Percentiles rank a stretch among this genome's conserved stretches.
phyloP scores from a whole-genome alignment of 2,329 filamentous ascomycete genomes.

The Trichoderma semiorbis region DNA sequence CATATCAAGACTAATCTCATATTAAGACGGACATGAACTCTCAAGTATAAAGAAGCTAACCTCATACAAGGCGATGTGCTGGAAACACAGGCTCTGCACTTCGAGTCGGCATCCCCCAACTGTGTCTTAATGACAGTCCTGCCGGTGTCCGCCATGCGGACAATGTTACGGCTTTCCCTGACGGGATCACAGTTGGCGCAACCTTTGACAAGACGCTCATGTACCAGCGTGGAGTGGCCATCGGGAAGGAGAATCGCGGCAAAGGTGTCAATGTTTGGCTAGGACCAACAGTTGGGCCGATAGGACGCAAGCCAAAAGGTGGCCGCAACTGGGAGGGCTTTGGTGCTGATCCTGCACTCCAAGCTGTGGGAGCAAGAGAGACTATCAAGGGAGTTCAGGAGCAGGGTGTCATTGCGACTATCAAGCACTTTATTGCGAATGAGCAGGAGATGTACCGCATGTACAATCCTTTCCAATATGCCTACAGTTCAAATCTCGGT shows the following conservation, averaged over 20 bases:
- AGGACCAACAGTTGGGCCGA: constrained; percentile 66
- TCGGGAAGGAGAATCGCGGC: constrained; percentile 68
- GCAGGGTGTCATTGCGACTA: constrained; percentile 54
- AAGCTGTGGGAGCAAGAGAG: constrained; percentile 72
- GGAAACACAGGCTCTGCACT: constrained; percentile 72
- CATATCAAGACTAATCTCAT: neutral
- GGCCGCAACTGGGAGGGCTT: constrained; percentile 77
- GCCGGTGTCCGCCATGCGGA: constrained; percentile 70
- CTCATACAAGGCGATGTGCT: constrained; percentile 55
- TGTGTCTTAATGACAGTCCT: constrained; percentile 70
- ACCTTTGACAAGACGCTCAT: constrained; percentile 73
- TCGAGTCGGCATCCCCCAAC: constrained; percentile 67
- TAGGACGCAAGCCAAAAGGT: constrained; percentile 69
- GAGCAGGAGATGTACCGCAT: constrained; percentile 63
- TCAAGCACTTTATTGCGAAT: constrained; percentile 55
- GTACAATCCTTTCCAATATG: constrained; percentile 50
- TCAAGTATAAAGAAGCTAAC: neutral
- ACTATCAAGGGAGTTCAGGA: constrained; percentile 71
- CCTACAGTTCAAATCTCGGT: constrained; percentile 71
- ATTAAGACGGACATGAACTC: too few relatives aligned
- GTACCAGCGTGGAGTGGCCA: constrained; percentile 62
- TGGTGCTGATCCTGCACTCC: constrained; percentile 66
- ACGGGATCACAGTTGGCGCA: constrained; percentile 72
- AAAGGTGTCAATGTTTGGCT: constrained; percentile 71
- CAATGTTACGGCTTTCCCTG: constrained; percentile 72